phyloP scores from a whole-genome alignment of 129 eudicot genomes.

The Dittrichia graveolens region DNA sequence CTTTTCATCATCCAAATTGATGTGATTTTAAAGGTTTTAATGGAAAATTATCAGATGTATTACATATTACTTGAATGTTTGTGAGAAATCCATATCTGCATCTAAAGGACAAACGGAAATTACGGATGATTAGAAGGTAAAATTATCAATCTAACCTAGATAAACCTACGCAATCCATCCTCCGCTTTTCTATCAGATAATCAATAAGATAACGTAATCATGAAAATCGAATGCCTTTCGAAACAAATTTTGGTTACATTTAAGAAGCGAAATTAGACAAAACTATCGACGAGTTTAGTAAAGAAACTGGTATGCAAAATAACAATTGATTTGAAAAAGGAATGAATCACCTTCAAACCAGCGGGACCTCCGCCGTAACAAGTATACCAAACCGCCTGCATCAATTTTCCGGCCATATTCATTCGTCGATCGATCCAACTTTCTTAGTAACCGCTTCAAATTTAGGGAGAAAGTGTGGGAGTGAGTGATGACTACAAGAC shows the following conservation, averaged over 20 bases:
- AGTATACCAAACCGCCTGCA: slow-evolving; percentile 74
- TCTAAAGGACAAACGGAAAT: not conserved
- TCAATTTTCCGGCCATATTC: slow-evolving; percentile 63
- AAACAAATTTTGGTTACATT: too few relatives aligned
- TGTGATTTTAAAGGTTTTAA: not conserved
- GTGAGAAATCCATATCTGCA: not conserved
- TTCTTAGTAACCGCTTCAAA: not conserved
- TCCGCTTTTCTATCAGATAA: not conserved
- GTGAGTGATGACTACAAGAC: not conserved
- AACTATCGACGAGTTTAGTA: not conserved
- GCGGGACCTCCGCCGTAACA: slow-evolving; percentile 72
- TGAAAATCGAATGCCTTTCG: not conserved
- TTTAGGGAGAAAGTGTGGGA: slow-evolving; percentile 1
- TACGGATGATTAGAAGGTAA: not conserved
- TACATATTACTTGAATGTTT: not conserved
- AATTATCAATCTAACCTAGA: not conserved
- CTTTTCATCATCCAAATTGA: not conserved
- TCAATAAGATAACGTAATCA: not conserved
- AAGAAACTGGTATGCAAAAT: not conserved
- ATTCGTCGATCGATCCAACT: not conserved
- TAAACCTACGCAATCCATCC: not conserved
- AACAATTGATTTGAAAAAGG: not conserved
- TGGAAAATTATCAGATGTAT: not conserved
- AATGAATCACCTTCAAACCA: slow-evolving; percentile 56
- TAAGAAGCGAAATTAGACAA: not conserved